Percentiles rank a stretch among this genome's conserved stretches.
These are phyloP conservation scores for Carex sylvatica DNA, from an alignment of 202 grass and related monocot genomes.

Conservation along the genomic window DNA sequence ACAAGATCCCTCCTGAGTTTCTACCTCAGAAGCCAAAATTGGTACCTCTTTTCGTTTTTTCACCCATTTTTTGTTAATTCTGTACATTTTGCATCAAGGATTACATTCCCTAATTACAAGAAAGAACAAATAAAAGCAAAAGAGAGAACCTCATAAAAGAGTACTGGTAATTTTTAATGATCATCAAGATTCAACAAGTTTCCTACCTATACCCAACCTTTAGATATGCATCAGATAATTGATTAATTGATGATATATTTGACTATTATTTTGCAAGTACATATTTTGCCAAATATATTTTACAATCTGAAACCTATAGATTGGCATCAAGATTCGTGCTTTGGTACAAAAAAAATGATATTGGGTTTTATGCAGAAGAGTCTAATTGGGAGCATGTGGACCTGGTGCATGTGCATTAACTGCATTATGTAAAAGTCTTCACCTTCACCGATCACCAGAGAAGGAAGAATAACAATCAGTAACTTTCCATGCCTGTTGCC, in stretches of 20 bases:
- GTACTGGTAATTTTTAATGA: not conserved
- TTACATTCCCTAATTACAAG: not conserved
- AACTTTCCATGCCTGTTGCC: not conserved
- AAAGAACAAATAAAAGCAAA: not conserved
- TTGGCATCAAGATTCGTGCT: too few species aligned
- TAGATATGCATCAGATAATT: not conserved
- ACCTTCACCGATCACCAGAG: not conserved
- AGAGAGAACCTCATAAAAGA: not conserved
- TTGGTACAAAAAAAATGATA: not conserved
- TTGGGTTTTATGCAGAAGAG: conserved; percentile 15
- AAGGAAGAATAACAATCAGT: not conserved
- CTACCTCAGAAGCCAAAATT: conserved; percentile 23
- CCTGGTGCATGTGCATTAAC: conserved; percentile 21
- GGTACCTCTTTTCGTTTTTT: conserved; percentile 11
- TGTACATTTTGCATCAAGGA: not conserved
- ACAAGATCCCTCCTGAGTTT: conserved; percentile 32
- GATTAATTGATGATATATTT: not conserved
- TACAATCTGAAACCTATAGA: too few species aligned
- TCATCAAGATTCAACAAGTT: not conserved
- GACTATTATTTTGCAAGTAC: not conserved
- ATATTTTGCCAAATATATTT: not conserved
- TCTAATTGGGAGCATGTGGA: conserved; percentile 19
- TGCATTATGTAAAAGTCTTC: not conserved
- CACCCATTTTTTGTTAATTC: not conserved
- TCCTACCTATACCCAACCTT: not conserved